These are phyloP conservation scores for Dryadomyces quercus-mongolicae DNA, from an alignment of 2,329 filamentous ascomycete species.

Conservation along the genomic window DNA sequence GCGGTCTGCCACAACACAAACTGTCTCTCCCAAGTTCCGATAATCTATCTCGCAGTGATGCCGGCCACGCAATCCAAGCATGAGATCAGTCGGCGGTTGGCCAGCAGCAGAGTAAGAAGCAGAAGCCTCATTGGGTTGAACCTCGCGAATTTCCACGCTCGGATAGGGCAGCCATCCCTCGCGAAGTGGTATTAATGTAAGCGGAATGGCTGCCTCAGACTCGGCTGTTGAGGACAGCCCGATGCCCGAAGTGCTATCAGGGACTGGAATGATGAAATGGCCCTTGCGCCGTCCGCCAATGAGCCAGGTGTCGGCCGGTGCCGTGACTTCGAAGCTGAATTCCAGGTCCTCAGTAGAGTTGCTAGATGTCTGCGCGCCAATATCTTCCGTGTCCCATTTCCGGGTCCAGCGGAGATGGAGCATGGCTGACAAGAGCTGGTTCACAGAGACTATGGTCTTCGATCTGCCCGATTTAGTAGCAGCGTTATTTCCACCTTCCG, in stretches of 20 bases:
- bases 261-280: slow-evolving; percentile 53
- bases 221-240: slow-evolving; percentile 27
- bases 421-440: slow-evolving; percentile 52
- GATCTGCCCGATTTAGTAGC: slow-evolving; percentile 10
- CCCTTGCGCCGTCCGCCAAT: slow-evolving; percentile 71
- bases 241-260: slow-evolving; percentile 8
- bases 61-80: slow-evolving; percentile 5
- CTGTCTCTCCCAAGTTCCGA: slow-evolving; percentile 62
- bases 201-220: slow-evolving; percentile 45
- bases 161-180: slow-evolving; percentile 71
- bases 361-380: slow-evolving; percentile 14
- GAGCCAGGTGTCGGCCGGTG: slow-evolving; percentile 67
- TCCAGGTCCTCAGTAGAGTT: slow-evolving; percentile 39
- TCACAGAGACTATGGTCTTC: slow-evolving; percentile 40
- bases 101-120: background rate
- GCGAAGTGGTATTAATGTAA: slow-evolving; percentile 70
- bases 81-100: background rate
- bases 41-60: slow-evolving; percentile 66
- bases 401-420: slow-evolving; percentile 52
- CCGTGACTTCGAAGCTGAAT: slow-evolving; percentile 74
- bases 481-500: slow-evolving; percentile 5
- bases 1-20: slow-evolving; percentile 62
- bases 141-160: slow-evolving; percentile 62
- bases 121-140: slow-evolving; percentile 21
- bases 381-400: slow-evolving; percentile 41